Base-by-base conservation (phyloP, 257 asterid species). In the Ballota nigra region DNA sequence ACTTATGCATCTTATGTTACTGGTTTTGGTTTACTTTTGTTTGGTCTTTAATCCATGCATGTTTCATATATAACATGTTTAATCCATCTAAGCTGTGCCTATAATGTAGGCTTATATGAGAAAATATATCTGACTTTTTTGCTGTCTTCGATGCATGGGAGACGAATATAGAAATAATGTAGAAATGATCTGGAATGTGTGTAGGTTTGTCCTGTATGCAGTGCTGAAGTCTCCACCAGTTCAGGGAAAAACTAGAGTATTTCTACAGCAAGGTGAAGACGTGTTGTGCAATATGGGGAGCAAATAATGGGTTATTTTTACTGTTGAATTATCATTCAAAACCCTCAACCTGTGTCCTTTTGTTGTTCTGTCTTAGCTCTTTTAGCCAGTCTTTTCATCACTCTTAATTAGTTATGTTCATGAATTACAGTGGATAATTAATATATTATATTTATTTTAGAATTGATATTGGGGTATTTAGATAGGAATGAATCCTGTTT, bases 131-230 rank as follows among this genome's bases (percentile, higher is more conserved):
- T 47, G 55, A 16, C 8, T 2, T 53, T 53, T 53, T 9, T 19
- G 0, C 29, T 34, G 38, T 73, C 19, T 20, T 49, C n/a, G 19
- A 2, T 52, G 61, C 66, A 28, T 11, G 61, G 13, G 10, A 19
- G 38, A 11, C 16, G 28, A 47, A 55, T 22, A 15, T 64, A 61
- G 31, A 34, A 24, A 52, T 70, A 65, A 72, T 62, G 75, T 52
- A 56, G 38, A 43, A 1, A 67, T 64, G 70, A 73, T 63, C 66
- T 3, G 70, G 58, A 19, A 62, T 62, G 38, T 57, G 36, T 87
- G 87, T 82, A 92, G 98, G 95, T 91, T 66, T 94, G 97, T 72
- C 98, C 98, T 0, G 90, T 94, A 51, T 94, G 98, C 89, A 84
- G 89, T 57, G 80, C 90, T 5, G 97, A 94, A 82, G 96, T 94